Percentiles rank a stretch among this genome's conserved stretches.
These are phyloP conservation scores for Russula abietina DNA, from an alignment of 768 basidiomycete genomes.

Conservation along the genomic window DNA sequence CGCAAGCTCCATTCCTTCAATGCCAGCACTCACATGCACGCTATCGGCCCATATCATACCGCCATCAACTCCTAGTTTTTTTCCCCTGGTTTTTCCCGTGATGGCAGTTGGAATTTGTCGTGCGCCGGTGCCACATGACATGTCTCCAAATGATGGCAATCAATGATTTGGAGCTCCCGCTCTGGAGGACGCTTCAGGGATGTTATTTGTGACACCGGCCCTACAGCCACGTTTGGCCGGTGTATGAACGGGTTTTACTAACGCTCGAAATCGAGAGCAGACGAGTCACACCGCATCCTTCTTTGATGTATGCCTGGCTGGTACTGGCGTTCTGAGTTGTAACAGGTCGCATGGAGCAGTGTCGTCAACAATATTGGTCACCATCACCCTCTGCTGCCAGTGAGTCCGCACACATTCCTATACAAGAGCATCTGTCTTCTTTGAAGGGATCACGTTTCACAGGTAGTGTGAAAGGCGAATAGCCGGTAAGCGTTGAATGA, in stretches of 20 bases:
- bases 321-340: not conserved
- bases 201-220: not conserved
- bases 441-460: slow-evolving; percentile 4
- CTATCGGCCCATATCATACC: not conserved
- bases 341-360: too few species aligned
- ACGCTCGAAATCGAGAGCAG: not conserved
- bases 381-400: not conserved
- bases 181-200: not conserved
- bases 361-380: not conserved
- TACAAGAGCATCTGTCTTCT: not conserved
- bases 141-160: not conserved
- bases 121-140: not conserved
- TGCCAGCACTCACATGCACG: not conserved
- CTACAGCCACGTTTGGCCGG: not conserved
- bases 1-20: not conserved
- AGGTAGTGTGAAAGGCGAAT: too few species aligned
- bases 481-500: not conserved
- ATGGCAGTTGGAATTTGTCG: not conserved
- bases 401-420: not conserved
- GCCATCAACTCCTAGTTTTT: not conserved
- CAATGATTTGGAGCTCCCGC: not conserved
- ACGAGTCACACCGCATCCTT: not conserved
- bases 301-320: too few species aligned
- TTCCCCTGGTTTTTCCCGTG: not conserved
- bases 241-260: not conserved